Evolutionary conservation across 345 rosid genomes (phyloP).

Genomic region (Citrus maxima): DNA sequence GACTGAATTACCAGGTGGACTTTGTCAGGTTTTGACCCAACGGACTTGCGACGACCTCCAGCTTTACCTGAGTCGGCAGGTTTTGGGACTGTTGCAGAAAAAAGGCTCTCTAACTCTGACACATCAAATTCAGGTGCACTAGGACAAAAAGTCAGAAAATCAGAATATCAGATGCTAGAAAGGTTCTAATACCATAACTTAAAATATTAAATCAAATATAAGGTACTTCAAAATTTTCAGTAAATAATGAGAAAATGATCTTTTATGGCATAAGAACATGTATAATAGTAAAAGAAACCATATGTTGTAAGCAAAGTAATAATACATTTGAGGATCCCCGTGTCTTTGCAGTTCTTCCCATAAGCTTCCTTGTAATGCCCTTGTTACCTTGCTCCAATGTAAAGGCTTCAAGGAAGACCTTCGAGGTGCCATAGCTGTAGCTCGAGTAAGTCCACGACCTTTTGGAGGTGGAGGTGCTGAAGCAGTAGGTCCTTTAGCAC

Average conservation of each 20-base stretch:
- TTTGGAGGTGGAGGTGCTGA: conserved; percentile 85
- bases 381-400: conserved; percentile 97
- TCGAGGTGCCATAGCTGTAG: conserved; percentile 43
- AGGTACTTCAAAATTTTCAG: not conserved
- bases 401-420: conserved; percentile 92
- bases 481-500: conserved; percentile 45
- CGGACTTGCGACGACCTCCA: conserved; percentile 65
- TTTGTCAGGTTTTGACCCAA: conserved; percentile 83
- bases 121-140: conserved; percentile 94
- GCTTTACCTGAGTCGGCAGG: conserved; percentile 58
- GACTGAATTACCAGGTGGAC: conserved; percentile 63
- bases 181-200: conserved; percentile 1
- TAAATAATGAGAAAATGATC: not conserved
- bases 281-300: not conserved
- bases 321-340: conserved; percentile 81
- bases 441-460: conserved; percentile 69
- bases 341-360: conserved; percentile 97
- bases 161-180: conserved; percentile 16
- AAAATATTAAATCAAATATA: conserved; percentile 3
- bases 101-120: conserved; percentile 87
- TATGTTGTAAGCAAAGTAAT: conserved; percentile 22
- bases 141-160: conserved; percentile 12
- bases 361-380: conserved; percentile 97
- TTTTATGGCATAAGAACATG: not conserved
- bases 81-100: conserved; percentile 79